Evolutionary conservation across 345 rosid genomes (phyloP).

Genomic region (Turnera subulata): DNA sequence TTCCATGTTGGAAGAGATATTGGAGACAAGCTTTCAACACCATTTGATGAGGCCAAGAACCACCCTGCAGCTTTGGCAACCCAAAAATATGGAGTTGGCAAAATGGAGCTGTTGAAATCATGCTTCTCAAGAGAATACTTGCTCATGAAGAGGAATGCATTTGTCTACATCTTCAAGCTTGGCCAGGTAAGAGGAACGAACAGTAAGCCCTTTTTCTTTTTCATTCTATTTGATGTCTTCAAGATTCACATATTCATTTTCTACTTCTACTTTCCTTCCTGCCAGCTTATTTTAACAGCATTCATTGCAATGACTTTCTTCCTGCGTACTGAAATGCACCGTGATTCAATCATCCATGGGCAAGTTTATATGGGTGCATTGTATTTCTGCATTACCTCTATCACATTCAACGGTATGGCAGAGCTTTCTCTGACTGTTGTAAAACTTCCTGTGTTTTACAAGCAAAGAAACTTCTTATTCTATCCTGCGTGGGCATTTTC

Average conservation of each 20-base stretch:
- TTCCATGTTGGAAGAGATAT: conserved; percentile 1
- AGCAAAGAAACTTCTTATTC: conserved; percentile 70
- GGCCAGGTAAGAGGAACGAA: neutral
- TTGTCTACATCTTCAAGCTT: conserved; percentile 15
- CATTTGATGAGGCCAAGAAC: conserved; percentile 9
- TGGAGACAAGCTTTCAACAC: conserved; percentile 6
- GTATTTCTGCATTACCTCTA: conserved; percentile 44
- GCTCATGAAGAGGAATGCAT: conserved; percentile 15
- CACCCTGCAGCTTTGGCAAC: conserved; percentile 13
- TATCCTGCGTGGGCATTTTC: conserved; percentile 80
- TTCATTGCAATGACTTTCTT: conserved; percentile 27
- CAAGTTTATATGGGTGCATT: conserved; percentile 51
- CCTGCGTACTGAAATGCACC: conserved; percentile 35
- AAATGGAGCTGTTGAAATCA: conserved; percentile 25
- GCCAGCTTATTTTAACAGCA: conserved; percentile 19
- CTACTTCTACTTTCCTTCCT: neutral
- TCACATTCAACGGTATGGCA: conserved; percentile 68
- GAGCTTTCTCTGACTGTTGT: conserved; percentile 73
- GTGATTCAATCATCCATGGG: conserved; percentile 39
- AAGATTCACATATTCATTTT: neutral
- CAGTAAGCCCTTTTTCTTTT: no score
- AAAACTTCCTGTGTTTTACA: conserved; percentile 84
- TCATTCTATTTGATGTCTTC: neutral
- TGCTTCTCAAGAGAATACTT: conserved; percentile 17
- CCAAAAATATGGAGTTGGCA: conserved; percentile 18